Evolutionary conservation across 805 yeast genomes (phyloP).

Genomic region (Suhomyces sp.): DNA sequence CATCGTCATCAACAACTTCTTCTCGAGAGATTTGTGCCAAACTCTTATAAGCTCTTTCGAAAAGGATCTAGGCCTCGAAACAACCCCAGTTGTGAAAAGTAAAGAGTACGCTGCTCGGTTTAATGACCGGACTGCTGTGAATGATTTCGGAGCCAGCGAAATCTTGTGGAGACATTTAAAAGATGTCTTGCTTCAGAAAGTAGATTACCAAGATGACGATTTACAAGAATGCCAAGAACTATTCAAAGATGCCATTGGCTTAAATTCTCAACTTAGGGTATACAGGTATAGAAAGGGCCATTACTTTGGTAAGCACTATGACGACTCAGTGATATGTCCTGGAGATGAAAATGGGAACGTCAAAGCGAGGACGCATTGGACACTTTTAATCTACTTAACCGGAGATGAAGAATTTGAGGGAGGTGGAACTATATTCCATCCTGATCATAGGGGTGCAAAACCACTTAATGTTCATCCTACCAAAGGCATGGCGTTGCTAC

Average conservation of each 20-base stretch:
- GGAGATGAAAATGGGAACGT: slow-evolving; percentile 18
- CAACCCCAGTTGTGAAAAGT: slow-evolving; percentile 48
- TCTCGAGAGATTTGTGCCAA: slow-evolving; percentile 34
- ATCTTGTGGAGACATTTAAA: slow-evolving; percentile 44
- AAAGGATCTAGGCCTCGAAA: slow-evolving; percentile 31
- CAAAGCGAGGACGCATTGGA: slow-evolving; percentile 53
- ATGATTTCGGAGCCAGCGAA: slow-evolving; percentile 37
- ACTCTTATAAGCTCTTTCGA: slow-evolving; percentile 37
- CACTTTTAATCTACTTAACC: slow-evolving; percentile 53
- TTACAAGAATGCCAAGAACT: slow-evolving; percentile 17
- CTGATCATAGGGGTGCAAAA: slow-evolving; percentile 18
- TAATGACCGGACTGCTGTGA: slow-evolving; percentile 48
- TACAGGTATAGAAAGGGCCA: slow-evolving; percentile 58
- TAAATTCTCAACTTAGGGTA: slow-evolving; percentile 55
- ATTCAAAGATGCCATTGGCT: slow-evolving; percentile 42
- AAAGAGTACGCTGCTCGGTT: slow-evolving; percentile 55
- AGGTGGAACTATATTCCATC: slow-evolving; percentile 58
- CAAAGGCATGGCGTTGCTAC: slow-evolving; percentile 57
- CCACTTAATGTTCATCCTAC: slow-evolving; percentile 44
- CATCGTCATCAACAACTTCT: slow-evolving; percentile 38
- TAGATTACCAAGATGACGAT: slow-evolving; percentile 28
- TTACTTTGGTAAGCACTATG: slow-evolving; percentile 59
- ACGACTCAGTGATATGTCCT: slow-evolving; percentile 47
- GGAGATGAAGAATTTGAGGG: slow-evolving; percentile 57
- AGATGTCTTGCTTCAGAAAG: slow-evolving; percentile 25